Percentiles rank a stretch among this genome's conserved stretches.
phyloP scores from a whole-genome alignment of 352 stramenopile species.

The Globisporangium viniferum region DNA sequence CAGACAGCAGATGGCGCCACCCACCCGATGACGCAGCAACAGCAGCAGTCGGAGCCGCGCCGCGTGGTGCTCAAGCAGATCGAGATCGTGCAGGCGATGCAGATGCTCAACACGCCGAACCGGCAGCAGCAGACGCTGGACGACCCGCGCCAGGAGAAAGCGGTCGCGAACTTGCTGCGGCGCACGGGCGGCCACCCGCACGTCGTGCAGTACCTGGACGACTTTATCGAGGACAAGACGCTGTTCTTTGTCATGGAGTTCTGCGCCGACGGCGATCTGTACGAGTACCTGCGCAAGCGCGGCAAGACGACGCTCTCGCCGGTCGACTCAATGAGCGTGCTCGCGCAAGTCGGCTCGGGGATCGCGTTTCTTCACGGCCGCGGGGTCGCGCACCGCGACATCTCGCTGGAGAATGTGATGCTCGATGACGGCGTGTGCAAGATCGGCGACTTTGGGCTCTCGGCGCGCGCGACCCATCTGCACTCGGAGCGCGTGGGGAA shows the following conservation, averaged over 20 bases:
- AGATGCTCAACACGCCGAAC: slow-evolving; percentile 18
- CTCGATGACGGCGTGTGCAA: slow-evolving; percentile 35
- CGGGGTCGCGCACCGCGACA: slow-evolving; percentile 34
- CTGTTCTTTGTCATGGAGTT: slow-evolving; percentile 53
- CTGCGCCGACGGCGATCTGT: slow-evolving; percentile 33
- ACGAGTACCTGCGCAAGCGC: slow-evolving; percentile 24
- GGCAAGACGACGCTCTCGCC: slow-evolving; percentile 17
- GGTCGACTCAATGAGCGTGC: slow-evolving; percentile 24
- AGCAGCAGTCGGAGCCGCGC: neutral
- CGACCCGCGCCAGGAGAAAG: slow-evolving; percentile 44
- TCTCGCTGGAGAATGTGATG: slow-evolving; percentile 48
- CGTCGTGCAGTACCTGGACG: slow-evolving; percentile 40
- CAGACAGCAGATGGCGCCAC: neutral
- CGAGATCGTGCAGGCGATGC: slow-evolving; percentile 31
- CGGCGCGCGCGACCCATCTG: slow-evolving; percentile 26
- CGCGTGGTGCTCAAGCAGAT: slow-evolving; percentile 51
- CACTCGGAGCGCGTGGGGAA: slow-evolving; percentile 39
- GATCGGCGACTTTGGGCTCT: slow-evolving; percentile 46
- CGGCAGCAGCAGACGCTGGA: slow-evolving; percentile 24
- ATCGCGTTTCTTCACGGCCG: slow-evolving; percentile 31
- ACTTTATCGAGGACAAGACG: slow-evolving; percentile 39
- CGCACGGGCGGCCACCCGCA: slow-evolving; percentile 37
- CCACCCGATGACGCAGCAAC: neutral
- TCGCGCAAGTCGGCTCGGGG: slow-evolving; percentile 25
- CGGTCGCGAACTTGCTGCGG: slow-evolving; percentile 30